phyloP scores from a whole-genome alignment of 208 protist species.

The Trypanosoma avium region DNA sequence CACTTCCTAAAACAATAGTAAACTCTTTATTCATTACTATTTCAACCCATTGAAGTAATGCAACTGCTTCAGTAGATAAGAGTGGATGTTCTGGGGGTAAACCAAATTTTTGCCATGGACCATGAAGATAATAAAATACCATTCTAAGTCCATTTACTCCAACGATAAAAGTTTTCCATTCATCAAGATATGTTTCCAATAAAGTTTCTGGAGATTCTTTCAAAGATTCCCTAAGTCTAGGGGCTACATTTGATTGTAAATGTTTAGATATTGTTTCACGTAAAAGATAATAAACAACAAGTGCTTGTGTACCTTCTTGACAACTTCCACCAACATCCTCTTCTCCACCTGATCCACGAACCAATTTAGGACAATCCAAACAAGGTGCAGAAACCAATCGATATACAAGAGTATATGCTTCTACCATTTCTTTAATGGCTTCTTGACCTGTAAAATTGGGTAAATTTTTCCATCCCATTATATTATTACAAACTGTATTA shows the following conservation, averaged over 20 bases:
- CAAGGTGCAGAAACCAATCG: constrained; percentile 37
- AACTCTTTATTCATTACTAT: constrained; percentile 35
- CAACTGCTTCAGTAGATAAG: constrained; percentile 69
- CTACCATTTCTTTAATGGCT: constrained; percentile 16
- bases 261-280: constrained; percentile 72
- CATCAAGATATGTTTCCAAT: constrained; percentile 51
- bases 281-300: constrained; percentile 82
- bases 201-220: constrained; percentile 23
- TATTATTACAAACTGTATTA: constrained; percentile 17
- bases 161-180: constrained; percentile 66
- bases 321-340: constrained; percentile 51
- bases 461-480: constrained; percentile 20
- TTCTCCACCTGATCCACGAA: constrained; percentile 41
- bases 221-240: constrained; percentile 29
- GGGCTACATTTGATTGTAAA: constrained; percentile 18
- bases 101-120: constrained; percentile 77
- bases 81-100: constrained; percentile 68
- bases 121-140: constrained; percentile 82
- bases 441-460: constrained; percentile 23
- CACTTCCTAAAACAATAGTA: constrained; percentile 32
- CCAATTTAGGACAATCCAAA: constrained; percentile 63
- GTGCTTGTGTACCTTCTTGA: constrained; percentile 69
- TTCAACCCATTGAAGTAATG: constrained; percentile 61
- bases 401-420: constrained; percentile 28
- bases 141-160: constrained; percentile 64